A percentile compares a stretch with the other conserved stretches of the same genome.
These are phyloP conservation scores for Myxozyma nipponensis DNA, from an alignment of 805 yeast species.

Conservation along the genomic window DNA sequence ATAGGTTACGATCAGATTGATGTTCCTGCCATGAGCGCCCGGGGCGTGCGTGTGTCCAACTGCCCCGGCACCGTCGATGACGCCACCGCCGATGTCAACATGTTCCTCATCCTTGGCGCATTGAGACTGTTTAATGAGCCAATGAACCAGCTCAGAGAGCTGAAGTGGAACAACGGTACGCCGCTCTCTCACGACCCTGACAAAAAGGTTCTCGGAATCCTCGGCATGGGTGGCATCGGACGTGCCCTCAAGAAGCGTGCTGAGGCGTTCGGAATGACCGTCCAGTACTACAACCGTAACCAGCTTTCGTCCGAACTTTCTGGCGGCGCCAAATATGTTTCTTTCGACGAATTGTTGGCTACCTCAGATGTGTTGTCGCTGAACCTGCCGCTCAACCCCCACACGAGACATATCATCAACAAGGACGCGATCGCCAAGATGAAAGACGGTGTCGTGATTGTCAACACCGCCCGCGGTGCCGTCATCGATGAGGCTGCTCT, in stretches of 20 bases:
- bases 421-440: conserved; percentile 56
- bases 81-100: conserved; percentile 70
- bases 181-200: conserved; percentile 71
- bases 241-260: conserved; percentile 70
- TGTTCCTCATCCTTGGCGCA: conserved; percentile 58
- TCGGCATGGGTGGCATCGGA: conserved; percentile 91
- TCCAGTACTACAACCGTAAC: conserved; percentile 68
- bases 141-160: conserved; percentile 49
- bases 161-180: conserved; percentile 61
- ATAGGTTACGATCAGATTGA: conserved; percentile 62
- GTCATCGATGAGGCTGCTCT: conserved; percentile 59
- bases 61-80: conserved; percentile 63
- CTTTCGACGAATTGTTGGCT: conserved; percentile 62
- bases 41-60: conserved; percentile 60
- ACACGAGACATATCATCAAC: conserved; percentile 68
- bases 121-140: conserved; percentile 65
- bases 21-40: conserved; percentile 47
- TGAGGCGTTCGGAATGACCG: conserved; percentile 73
- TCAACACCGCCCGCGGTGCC: conserved; percentile 88
- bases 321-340: conserved; percentile 64
- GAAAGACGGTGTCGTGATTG: conserved; percentile 73
- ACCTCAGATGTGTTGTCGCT: conserved; percentile 68
- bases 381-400: conserved; percentile 69
- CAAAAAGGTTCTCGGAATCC: conserved; percentile 71
- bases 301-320: conserved; percentile 59